Evolutionary conservation across 1,284 basidiomycete species (phyloP).

Genomic region (Cutaneotrichosporon dermatis): DNA sequence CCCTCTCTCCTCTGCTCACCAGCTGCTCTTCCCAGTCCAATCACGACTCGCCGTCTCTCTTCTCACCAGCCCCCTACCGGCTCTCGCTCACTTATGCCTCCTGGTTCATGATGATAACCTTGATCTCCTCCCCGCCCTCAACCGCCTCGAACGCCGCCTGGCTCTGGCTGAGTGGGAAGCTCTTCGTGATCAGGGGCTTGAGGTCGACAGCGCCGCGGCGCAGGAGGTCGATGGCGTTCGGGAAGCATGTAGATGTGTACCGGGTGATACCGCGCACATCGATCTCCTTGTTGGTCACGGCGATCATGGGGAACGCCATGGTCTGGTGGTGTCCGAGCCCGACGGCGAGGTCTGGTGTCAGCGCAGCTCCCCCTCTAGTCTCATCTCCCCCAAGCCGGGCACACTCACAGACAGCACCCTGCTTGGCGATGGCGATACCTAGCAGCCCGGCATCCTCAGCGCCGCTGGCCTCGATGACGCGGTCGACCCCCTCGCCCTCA

Average conservation of each 20-base stretch:
- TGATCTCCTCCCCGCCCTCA: constrained; percentile 45
- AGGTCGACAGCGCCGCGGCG: constrained; percentile 55
- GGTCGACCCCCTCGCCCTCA: constrained; percentile 54
- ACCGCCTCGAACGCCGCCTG: constrained; percentile 56
- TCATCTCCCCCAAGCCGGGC: too few species aligned
- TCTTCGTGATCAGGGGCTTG: constrained; percentile 55
- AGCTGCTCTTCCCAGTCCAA: too few species aligned
- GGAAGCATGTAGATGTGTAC: constrained; percentile 47
- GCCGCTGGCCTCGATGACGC: constrained; percentile 61
- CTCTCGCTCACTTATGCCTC: constrained; percentile 14
- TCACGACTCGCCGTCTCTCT: too few species aligned
- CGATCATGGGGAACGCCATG: constrained; percentile 41
- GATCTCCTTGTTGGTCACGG: constrained; percentile 63
- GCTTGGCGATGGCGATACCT: constrained; percentile 58
- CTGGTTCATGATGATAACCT: constrained; percentile 46
- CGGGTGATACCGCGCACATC: constrained; percentile 59
- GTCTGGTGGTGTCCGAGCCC: constrained; percentile 45
- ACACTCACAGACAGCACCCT: constrained; percentile 52
- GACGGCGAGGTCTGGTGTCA: constrained; percentile 37
- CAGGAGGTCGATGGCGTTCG: constrained; percentile 55
- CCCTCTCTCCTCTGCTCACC: too few species aligned
- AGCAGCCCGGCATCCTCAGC: constrained; percentile 61
- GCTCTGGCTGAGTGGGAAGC: constrained; percentile 53
- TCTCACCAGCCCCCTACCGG: too few species aligned
- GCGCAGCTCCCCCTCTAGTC: neutral